Conservation (phyloP, 1,139 yeast genomes). For the Nakaseomyces delphensis region DNA sequence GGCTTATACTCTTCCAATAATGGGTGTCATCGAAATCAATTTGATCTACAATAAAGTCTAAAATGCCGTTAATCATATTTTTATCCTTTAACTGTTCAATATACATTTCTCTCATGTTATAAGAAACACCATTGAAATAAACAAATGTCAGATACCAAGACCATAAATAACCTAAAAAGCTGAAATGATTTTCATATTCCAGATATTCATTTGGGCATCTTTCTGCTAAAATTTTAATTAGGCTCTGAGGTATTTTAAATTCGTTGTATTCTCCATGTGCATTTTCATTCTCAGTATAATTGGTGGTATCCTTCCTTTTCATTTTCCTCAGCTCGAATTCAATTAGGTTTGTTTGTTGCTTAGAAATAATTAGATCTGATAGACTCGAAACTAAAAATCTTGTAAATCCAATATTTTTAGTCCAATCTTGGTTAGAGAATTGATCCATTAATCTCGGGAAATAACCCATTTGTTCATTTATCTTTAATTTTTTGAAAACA, state of each 20-base stretch:
- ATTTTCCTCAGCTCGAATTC: conserved; percentile 45
- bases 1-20: conserved; percentile 31
- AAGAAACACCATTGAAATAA: conserved; percentile 60
- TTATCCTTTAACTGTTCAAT: conserved; percentile 46
- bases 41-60: conserved; percentile 45
- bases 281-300: conserved; percentile 17
- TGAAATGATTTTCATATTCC: conserved; percentile 34
- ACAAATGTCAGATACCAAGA: conserved; percentile 59
- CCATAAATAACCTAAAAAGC: conserved; percentile 47
- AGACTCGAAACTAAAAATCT: conserved; percentile 36
- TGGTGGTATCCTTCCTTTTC: conserved; percentile 20
- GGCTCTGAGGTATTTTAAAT: conserved; percentile 22
- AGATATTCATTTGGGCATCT: conserved; percentile 32
- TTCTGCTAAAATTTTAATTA: conserved; percentile 12
- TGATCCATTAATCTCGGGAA: neutral
- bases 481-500: neutral
- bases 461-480: neutral
- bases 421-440: neutral
- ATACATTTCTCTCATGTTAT: conserved; percentile 53
- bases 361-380: conserved; percentile 31
- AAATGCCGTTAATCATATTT: conserved; percentile 40
- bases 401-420: conserved; percentile 26
- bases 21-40: conserved; percentile 32
- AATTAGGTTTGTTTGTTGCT: conserved; percentile 51
- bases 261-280: conserved; percentile 16